Base-by-base conservation (phyloP, 257 asterid species). In the Capsicum rhomboideum region DNA sequence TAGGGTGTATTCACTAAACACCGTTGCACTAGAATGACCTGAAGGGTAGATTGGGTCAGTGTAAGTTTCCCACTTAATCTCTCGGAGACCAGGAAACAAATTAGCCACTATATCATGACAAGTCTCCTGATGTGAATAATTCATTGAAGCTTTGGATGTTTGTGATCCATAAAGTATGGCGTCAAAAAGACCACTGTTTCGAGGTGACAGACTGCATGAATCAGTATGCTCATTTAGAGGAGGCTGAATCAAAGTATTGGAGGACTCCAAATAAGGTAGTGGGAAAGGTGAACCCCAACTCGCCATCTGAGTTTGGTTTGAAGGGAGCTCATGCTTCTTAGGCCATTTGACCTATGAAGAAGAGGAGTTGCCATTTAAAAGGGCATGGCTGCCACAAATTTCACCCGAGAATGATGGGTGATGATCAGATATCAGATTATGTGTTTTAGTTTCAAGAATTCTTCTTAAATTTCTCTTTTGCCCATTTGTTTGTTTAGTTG, bases 241-340 rank as follows among this genome's bases (percentile, higher is more conserved):
- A 37, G 94, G 86, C 84, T 90, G 97, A 89, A 91, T 87, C 49
- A 90, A 89, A 85, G 90, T 86, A 81, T 93, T 92, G 44, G 44
- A 40, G 7, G 7, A 40, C 44, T 40, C 44, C 44, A 40, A 0
- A 40, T 6, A 40, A 80, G 96, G 94, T 85, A 90, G 83, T 6
- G 95, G 94, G 89, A 95, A 85, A 78, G 93, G 91, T 23, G 91
- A 87, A 53, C 89, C 93, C 97, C 97, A 93, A 82, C 85, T 88
- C 80, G 87, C 94, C 61, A 77, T 88, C 84, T 82, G 93, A 86
- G 87, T 95, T 95, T 95, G 99, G 98, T 92, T 87, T 89, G 99
- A 96, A 96, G 99, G 98, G 97, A 96, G 98, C 97, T 94, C 99
- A 91, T 82, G 49, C 92, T 92, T 92, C 95, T 54, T 85, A 31